Evolutionary conservation across 768 basidiomycete species (phyloP).

Genomic region (Amanita rubescens): DNA sequence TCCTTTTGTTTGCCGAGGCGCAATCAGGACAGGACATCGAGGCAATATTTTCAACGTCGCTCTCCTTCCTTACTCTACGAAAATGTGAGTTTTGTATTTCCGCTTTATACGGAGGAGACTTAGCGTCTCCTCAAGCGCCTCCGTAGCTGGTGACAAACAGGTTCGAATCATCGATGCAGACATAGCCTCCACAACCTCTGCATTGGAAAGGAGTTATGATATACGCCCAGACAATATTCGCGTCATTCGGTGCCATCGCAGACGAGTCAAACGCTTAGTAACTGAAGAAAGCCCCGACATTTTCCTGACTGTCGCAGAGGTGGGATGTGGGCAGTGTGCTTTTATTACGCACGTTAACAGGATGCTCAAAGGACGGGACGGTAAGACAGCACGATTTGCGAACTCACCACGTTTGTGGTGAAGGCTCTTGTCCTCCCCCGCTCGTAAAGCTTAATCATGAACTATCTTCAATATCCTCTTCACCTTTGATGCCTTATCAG

Average conservation of each 20-base stretch:
- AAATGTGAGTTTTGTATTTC: conserved; percentile 48
- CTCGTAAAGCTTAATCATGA: conserved; percentile 58
- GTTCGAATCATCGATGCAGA: conserved; percentile 74
- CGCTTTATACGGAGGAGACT: not conserved
- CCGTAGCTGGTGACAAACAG: conserved; percentile 69
- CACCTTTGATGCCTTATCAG: conserved; percentile 74
- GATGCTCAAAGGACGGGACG: conserved; percentile 59
- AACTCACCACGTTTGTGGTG: conserved; percentile 55
- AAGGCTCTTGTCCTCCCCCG: conserved; percentile 57
- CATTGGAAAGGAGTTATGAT: conserved; percentile 38
- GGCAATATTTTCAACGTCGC: conserved; percentile 83
- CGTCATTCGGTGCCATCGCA: conserved; percentile 60
- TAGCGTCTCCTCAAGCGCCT: conserved; percentile 36
- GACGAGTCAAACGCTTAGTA: conserved; percentile 71
- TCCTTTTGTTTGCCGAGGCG: conserved; percentile 56
- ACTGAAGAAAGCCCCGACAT: conserved; percentile 72
- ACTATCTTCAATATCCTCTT: conserved; percentile 67
- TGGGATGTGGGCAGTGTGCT: conserved; percentile 18
- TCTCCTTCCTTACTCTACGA: conserved; percentile 71
- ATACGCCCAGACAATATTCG: conserved; percentile 41
- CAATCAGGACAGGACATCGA: conserved; percentile 74
- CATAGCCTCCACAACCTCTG: conserved; percentile 20
- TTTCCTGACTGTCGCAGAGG: conserved; percentile 79
- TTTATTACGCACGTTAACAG: not conserved
- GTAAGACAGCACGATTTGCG: conserved; percentile 87